Conservation (phyloP, 495 filamentous ascomycete species). For the Bacidia gigantensis region DNA sequence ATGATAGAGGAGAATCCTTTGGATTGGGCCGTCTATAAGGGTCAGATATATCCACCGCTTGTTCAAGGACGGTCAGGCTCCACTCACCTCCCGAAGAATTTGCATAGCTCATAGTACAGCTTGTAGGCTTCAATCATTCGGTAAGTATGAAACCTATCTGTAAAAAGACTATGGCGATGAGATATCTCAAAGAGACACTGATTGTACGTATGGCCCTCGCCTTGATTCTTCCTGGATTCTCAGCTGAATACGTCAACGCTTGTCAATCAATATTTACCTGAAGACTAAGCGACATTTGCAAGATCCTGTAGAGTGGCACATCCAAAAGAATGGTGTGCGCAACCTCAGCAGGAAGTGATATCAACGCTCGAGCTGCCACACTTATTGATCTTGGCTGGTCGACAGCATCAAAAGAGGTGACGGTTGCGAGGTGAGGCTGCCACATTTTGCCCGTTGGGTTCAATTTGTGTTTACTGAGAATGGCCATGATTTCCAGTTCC, state of each 20-base stretch:
- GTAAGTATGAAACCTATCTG: neutral
- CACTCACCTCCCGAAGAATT: neutral
- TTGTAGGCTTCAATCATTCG: neutral
- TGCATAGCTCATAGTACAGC: neutral
- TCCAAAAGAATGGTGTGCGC: neutral
- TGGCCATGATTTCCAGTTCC: too few species aligned
- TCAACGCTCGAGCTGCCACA: neutral
- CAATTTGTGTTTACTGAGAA: too few species aligned
- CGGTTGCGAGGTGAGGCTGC: too few species aligned
- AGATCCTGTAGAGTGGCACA: neutral
- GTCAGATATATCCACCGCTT: neutral
- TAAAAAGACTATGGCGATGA: neutral
- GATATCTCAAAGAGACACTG: neutral
- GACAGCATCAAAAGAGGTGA: too few species aligned
- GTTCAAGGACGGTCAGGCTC: too few species aligned
- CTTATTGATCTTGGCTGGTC: neutral
- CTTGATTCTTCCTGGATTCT: neutral
- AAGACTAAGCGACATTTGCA: neutral
- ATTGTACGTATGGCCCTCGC: neutral
- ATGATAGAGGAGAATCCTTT: neutral
- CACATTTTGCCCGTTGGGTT: neutral
- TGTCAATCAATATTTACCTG: neutral
- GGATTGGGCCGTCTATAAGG: neutral
- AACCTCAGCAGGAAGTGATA: neutral
- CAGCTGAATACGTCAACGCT: neutral